Evolutionary conservation across 345 rosid species (phyloP).

Genomic region (Mercurialis annua): DNA sequence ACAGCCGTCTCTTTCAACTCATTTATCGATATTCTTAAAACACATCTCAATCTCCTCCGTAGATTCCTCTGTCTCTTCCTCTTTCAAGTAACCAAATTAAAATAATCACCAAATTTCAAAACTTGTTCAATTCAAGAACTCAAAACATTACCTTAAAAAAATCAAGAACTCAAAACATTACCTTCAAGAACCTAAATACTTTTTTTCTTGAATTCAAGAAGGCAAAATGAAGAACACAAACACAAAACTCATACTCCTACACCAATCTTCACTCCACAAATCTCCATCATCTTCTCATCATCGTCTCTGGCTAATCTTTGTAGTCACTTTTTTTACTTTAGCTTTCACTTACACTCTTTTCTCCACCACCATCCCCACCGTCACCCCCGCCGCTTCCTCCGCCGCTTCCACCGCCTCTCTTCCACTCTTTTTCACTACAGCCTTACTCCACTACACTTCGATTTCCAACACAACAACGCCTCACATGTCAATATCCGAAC

Average conservation of each 20-base stretch:
- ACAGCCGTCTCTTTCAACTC: background rate
- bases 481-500: slow-evolving; percentile 66
- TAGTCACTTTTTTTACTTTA: slow-evolving; percentile 60
- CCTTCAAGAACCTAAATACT: slow-evolving; percentile 43
- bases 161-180: slow-evolving; percentile 41
- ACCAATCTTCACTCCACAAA: no score
- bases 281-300: slow-evolving; percentile 38
- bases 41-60: slow-evolving; percentile 23
- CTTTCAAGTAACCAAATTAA: background rate
- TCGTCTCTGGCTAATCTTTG: slow-evolving; percentile 55
- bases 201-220: no score
- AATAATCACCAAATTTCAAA: background rate
- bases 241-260: slow-evolving; percentile 54
- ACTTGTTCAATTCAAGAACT: no score
- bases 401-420: slow-evolving; percentile 29
- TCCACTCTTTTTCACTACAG: slow-evolving; percentile 45
- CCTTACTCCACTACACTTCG: slow-evolving; percentile 75
- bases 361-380: slow-evolving; percentile 30
- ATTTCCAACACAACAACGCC: slow-evolving; percentile 42
- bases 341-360: slow-evolving; percentile 66
- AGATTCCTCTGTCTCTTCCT: slow-evolving; percentile 23
- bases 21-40: slow-evolving; percentile 7
- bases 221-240: no score
- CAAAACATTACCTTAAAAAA: slow-evolving; percentile 6
- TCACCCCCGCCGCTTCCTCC: slow-evolving; percentile 27